These are phyloP conservation scores for Murraya paniculata DNA, from an alignment of 345 rosid genomes.

Conservation along the genomic window DNA sequence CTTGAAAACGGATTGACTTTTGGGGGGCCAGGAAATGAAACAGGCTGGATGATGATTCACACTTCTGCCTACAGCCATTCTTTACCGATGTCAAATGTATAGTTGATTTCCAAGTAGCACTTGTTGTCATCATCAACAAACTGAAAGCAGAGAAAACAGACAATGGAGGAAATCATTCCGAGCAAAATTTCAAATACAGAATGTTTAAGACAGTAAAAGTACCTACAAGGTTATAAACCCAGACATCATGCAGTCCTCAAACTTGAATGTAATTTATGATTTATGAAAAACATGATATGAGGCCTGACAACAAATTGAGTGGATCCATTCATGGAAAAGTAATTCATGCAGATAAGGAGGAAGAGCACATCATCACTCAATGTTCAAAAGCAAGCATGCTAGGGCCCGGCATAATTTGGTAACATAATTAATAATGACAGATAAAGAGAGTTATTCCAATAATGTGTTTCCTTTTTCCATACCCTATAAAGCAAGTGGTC, in stretches of 20 bases:
- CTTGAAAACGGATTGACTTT: slow-evolving; percentile 4
- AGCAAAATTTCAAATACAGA: not conserved
- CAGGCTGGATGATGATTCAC: not conserved
- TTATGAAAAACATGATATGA: slow-evolving; percentile 3
- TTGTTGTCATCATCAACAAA: slow-evolving; percentile 83
- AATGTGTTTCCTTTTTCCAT: slow-evolving; percentile 3
- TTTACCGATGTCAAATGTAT: slow-evolving; percentile 85
- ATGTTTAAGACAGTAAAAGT: not conserved
- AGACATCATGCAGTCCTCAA: slow-evolving; percentile 5
- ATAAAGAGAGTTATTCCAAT: not conserved
- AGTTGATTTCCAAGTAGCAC: slow-evolving; percentile 85
- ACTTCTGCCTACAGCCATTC: slow-evolving; percentile 43
- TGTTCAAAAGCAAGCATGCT: not conserved
- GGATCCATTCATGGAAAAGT: slow-evolving; percentile 4
- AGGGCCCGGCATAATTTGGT: not conserved
- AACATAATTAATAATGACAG: not conserved
- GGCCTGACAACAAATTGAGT: slow-evolving; percentile 11
- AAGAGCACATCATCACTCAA: not conserved
- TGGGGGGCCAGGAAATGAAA: slow-evolving; percentile 4
- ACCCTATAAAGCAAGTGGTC: not conserved
- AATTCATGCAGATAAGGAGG: not conserved
- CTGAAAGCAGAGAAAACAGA: slow-evolving; percentile 34
- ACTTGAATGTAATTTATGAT: slow-evolving; percentile 11
- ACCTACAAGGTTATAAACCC: not conserved
- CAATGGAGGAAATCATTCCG: not conserved